These are phyloP conservation scores for Rhodotorula babjevae DNA, from an alignment of 768 basidiomycete species.

Conservation along the genomic window DNA sequence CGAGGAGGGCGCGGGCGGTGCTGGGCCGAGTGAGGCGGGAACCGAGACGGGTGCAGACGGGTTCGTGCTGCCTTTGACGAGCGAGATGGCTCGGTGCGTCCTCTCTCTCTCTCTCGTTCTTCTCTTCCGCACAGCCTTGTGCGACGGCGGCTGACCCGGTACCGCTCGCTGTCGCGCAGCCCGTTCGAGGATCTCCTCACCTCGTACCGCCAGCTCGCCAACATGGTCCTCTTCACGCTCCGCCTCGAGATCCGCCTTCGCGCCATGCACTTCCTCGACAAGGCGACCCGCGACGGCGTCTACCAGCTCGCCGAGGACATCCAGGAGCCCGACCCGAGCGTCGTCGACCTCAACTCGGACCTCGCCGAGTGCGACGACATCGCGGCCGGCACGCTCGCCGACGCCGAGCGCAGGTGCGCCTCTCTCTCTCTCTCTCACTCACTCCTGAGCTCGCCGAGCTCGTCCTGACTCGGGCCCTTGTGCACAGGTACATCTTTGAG, in stretches of 20 bases:
- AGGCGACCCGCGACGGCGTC: conserved; percentile 74
- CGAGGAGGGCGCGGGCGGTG: neutral
- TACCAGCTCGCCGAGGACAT: conserved; percentile 77
- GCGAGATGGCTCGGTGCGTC: conserved; percentile 80
- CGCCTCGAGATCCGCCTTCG: conserved; percentile 83
- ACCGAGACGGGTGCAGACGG: neutral
- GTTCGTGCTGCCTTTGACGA: conserved; percentile 69
- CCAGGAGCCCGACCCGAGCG: conserved; percentile 82
- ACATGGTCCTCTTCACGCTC: conserved; percentile 78
- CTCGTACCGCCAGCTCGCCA: conserved; percentile 83
- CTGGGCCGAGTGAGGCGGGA: neutral
- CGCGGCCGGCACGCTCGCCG: conserved; percentile 59
- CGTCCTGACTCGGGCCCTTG: neutral
- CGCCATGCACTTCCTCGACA: conserved; percentile 70
- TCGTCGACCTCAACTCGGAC: conserved; percentile 77
- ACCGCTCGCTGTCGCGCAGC: conserved; percentile 48
- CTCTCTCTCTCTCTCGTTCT: neutral
- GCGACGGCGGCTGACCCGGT: neutral
- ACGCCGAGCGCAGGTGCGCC: conserved; percentile 64
- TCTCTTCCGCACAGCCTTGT: too few relatives aligned
- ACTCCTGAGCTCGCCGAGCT: too few relatives aligned
- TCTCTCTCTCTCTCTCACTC: neutral
- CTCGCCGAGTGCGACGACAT: conserved; percentile 70
- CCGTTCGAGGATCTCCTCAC: conserved; percentile 85
- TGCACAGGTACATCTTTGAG: conserved; percentile 75